Base-by-base conservation (phyloP, 768 basidiomycete genomes). In the Auriscalpium orientale region DNA sequence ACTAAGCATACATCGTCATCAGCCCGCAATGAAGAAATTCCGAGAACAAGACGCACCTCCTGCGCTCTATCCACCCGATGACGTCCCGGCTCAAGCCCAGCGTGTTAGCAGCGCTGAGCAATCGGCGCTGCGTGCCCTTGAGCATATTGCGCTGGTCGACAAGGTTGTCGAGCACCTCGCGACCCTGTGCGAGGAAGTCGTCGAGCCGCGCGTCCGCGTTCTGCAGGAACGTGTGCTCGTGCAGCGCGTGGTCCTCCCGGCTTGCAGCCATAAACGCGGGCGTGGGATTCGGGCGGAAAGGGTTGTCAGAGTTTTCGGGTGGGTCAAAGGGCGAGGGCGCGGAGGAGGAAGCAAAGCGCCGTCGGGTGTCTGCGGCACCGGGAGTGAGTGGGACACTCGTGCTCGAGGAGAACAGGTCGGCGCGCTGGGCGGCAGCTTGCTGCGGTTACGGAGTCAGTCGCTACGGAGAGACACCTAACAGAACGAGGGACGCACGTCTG, bases 51-150 rank as follows among this genome's bases (percentile, higher is more conserved):
- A 77, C 82, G 56, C 59, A 92, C 94, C 91, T 97, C 70, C 97
- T 77, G 59, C 85, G 81, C 67, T 99, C 97, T 61, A 99, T 95
- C 92, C 95, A 99, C 8, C 90, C 86, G 69, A 99, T 98, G 36
- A 95, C 95, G 67, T 95, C 82, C 58, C 94, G 79, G 69, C 94
- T 94, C 67, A 98, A 72, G 0, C 97, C 97, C 56, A 99, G 72
- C 22, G 93, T 97, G 70, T 97, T 98, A 48, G 95, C 97, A 45
- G 92, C 87, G 67, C 91, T 87, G 55, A 97, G 71, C 50, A 99
- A 71, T 54, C 90, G 79, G 62, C 84, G 79, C 67, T 91, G 88
- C 0, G 97, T 98, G n/a, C 92, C 95, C 71, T 98, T 98, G 56
- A 99, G 75, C 69, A 98, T 83, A 66, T 89, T 89, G 57, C 92